Percentiles rank a stretch among this genome's conserved stretches.
These are phyloP conservation scores for Zizania latifolia DNA, from an alignment of 176 grass and related monocot genomes.

Conservation along the genomic window DNA sequence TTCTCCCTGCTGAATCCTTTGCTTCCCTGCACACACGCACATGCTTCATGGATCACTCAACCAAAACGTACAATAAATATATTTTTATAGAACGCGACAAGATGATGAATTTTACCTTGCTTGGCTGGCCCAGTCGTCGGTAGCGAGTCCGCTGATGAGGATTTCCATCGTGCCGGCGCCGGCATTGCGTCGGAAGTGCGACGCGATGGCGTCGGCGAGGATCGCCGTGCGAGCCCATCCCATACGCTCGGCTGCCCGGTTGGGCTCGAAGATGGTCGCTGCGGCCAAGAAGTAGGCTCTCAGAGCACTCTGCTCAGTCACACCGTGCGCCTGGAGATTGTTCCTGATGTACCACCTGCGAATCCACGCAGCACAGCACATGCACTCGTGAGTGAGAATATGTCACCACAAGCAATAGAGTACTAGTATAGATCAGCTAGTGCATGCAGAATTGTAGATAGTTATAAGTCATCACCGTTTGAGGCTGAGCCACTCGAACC, in stretches of 20 bases:
- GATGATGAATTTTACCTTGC: not conserved
- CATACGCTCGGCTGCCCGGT: slow-evolving; percentile 25
- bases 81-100: not conserved
- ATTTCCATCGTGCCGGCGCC: not conserved
- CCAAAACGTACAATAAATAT: no score
- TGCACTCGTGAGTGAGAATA: no score
- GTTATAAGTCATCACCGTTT: slow-evolving; percentile 16
- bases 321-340: not conserved
- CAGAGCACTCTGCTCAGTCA: not conserved
- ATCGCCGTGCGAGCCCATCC: slow-evolving; percentile 36
- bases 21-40: not conserved
- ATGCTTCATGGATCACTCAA: not conserved
- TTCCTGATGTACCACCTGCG: slow-evolving; percentile 46
- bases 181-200: not conserved
- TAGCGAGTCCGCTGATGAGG: not conserved
- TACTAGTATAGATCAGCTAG: no score
- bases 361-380: not conserved
- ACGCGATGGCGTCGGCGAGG: slow-evolving; percentile 21
- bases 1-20: not conserved
- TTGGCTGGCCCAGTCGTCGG: not conserved
- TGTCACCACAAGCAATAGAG: no score
- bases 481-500: slow-evolving; percentile 40
- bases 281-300: slow-evolving; percentile 49
- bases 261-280: slow-evolving; percentile 44
- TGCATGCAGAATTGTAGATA: no score